Evolutionary conservation across 2,329 filamentous ascomycete species (phyloP), one percentile per base, ranked within the genome.

Genomic region (Colletotrichum musae): DNA sequence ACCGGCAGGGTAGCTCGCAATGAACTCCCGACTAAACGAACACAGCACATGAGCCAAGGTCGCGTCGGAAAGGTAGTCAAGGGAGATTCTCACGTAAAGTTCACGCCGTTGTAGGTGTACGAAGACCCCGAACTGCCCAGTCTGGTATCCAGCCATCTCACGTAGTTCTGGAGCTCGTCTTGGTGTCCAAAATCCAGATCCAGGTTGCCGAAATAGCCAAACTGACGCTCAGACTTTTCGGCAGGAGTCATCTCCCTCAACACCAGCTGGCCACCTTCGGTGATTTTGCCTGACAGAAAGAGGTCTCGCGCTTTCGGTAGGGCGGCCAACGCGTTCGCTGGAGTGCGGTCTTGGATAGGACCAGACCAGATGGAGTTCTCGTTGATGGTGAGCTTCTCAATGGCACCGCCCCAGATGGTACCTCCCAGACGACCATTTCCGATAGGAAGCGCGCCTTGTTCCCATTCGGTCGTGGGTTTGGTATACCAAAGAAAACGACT

Each of bases 331-430:
- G 75, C 79, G 70, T 77, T 78, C n/a, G 76, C 76, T 15, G 82
- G 82, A 13, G 80, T 81, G 12, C 84, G 82, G 54, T 83, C 75
- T 65, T 83, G 82, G 7, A 78, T 78, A 0, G 81, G 82, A 26
- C 84, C 84, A 62, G 81, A 84, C 82, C 82, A 85, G 12, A 84
- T 79, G 1, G 83, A 84, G 64, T 86, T 82, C 72, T 87, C 84
- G 53, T 86, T 87, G 15, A 87, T 75, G 32, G 80, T 75, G 4
- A 85, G 73, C 47, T 82, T 77, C 56, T 84, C 84, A 1, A 78
- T 78, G 13, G 78, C 74, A 13, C 81, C 79, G 13, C 85, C 84
- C 69, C 82, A 81, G 28, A 86, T 72, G 79, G 85, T 85, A 3
- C 73, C 76, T 5, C 76, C 78, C 1, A 80, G 65, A 18, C 84